These are phyloP conservation scores for Leccinum subtestaceum DNA, from an alignment of 768 basidiomycete genomes.

Conservation along the genomic window DNA sequence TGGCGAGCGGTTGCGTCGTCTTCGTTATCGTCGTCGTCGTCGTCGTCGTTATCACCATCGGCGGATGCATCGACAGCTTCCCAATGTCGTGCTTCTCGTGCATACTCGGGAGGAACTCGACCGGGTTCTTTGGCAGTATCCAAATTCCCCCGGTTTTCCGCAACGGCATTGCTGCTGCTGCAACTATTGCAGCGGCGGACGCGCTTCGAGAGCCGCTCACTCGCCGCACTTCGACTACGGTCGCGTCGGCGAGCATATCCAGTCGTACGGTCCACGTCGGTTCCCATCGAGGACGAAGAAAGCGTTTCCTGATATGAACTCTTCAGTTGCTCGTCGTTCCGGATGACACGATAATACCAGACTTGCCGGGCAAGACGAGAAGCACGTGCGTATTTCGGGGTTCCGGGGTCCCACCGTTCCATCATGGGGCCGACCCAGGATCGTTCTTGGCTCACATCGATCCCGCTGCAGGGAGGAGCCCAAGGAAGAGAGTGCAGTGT, in stretches of 20 bases:
- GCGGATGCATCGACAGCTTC: neutral
- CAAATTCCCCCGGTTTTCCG: conserved; percentile 7
- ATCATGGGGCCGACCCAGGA: conserved; percentile 1
- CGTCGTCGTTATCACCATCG: conserved; percentile 1
- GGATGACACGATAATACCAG: neutral
- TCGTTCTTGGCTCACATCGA: neutral
- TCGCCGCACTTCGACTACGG: conserved; percentile 20
- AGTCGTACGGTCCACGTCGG: neutral
- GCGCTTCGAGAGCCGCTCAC: conserved; percentile 31
- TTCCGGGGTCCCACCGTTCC: conserved; percentile 9
- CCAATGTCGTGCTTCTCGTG: conserved; percentile 1
- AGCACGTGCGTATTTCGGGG: conserved; percentile 15
- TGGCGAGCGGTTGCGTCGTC: conserved; percentile 4
- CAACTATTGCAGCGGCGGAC: conserved; percentile 17
- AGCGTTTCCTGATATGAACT: conserved; percentile 14
- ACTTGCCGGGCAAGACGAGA: conserved; percentile 7
- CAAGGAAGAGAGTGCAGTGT: conserved; percentile 6
- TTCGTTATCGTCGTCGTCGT: neutral
- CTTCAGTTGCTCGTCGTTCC: neutral
- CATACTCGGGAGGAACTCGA: conserved; percentile 7
- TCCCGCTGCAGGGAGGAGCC: neutral
- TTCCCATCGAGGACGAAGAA: conserved; percentile 4
- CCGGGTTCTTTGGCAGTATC: conserved; percentile 11
- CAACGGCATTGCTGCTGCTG: conserved; percentile 11
- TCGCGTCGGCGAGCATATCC: conserved; percentile 9